Base-by-base conservation (phyloP, 2,329 filamentous ascomycete genomes). In the Diaporthe citrichinensis region DNA sequence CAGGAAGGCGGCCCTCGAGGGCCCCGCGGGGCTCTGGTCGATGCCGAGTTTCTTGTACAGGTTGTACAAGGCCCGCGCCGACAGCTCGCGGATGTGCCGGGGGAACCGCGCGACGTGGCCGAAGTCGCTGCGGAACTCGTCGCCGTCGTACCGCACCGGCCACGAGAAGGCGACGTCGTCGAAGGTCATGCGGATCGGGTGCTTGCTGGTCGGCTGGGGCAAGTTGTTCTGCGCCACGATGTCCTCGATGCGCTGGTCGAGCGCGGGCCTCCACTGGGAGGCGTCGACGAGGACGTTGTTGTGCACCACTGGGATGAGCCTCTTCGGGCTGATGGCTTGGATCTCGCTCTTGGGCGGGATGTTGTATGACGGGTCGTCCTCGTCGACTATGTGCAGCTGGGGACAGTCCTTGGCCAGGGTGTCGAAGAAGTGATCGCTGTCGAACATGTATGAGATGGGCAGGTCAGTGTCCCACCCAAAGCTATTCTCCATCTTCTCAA, bases 81-180 rank as follows among this genome's bases (percentile, higher is more conserved):
- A 74, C 44, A 76, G 59, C 49, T 59, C 67, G 39, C 75, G 72
- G 53, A 76, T 69, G 75, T 76, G 67, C 1, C 23, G 9, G 1
- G 72, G 59, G 46, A 72, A 55, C 7, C 59, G 67, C 20, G 75
- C 75, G 4, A 71, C 14, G 55, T 72, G 68, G 53, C 75, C 75
- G 17, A 68, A 76, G 75, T 69, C 68, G 58, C 55, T 68, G 46
- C 61, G 68, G 61, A 76, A 76, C 28, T 28, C 68, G 23, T 59
- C 67, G 68, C 68, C 55, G 59, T 76, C 75, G 61, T 75, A 68
- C 12, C 49, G 67, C 51, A 72, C 59, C 10, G 75, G 75, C 75
- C 75, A 76, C 20, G 67, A 55, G 68, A 76, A 76, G 59, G 69
- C 59, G 31, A 76, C 73, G 10, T 76, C 75, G 67, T 75, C 68